Evolutionary conservation across 192 early-diverging fungal species (phyloP).

Genomic region (Polychytrium aggregatum): DNA sequence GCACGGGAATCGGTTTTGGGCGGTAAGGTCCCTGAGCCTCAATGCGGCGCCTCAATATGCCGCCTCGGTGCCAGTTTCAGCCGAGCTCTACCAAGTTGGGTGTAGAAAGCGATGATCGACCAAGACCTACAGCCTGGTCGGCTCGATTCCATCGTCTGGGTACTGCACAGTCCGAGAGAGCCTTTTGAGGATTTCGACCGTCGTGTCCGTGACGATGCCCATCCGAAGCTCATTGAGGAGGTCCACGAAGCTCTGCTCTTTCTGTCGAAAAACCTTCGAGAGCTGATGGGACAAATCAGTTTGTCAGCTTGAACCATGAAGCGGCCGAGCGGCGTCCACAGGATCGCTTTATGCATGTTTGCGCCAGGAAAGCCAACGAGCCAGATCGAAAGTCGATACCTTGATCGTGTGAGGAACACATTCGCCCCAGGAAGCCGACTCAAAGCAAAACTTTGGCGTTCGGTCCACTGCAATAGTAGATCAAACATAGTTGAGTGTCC

Average conservation of each 20-base stretch:
- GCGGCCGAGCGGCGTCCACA: too few relatives aligned
- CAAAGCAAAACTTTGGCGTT: conserved; percentile 23
- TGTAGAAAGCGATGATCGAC: too few relatives aligned
- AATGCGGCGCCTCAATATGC: too few relatives aligned
- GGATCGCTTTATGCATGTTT: too few relatives aligned
- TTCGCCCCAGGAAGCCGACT: conserved; percentile 18
- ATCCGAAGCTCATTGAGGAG: conserved; percentile 81
- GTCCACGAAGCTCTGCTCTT: conserved; percentile 63
- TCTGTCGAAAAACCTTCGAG: conserved; percentile 74
- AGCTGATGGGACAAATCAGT: too few relatives aligned
- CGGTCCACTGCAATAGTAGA: conserved; percentile 6
- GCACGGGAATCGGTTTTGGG: too few relatives aligned
- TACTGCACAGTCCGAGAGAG: conserved; percentile 16
- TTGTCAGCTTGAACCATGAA: too few relatives aligned
- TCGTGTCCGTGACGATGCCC: conserved; percentile 48
- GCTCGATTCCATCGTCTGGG: conserved; percentile 42
- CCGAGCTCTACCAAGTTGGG: too few relatives aligned
- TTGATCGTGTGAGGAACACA: conserved; percentile 13
- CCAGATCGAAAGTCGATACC: too few relatives aligned
- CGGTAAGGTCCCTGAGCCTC: too few relatives aligned
- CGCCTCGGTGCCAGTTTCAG: too few relatives aligned
- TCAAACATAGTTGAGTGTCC: background rate
- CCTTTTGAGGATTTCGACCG: conserved; percentile 38
- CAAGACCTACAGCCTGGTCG: conserved; percentile 28
- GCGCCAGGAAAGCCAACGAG: too few relatives aligned